Conservation (phyloP, 352 stramenopile species). For the Globisporangium spinosum region DNA sequence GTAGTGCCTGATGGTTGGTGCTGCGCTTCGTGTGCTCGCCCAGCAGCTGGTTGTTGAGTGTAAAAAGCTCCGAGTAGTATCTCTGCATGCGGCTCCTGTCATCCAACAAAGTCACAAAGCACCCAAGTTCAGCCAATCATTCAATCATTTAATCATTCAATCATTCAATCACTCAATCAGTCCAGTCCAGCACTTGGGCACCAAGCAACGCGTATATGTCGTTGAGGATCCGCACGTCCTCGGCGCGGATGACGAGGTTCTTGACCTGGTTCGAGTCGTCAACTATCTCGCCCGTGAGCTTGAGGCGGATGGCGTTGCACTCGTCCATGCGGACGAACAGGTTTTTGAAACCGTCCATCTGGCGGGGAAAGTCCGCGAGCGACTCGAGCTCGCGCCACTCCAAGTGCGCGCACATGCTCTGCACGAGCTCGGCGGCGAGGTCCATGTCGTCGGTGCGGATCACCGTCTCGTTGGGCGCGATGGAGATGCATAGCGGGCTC, state of each 20-base stretch:
- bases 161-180: not conserved
- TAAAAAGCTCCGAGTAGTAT: conserved; percentile 90
- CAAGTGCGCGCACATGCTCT: conserved; percentile 83
- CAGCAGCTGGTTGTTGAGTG: conserved; percentile 88
- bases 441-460: conserved; percentile 86
- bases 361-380: conserved; percentile 77
- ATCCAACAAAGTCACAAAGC: not conserved
- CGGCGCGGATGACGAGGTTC: conserved; percentile 86
- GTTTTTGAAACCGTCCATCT: conserved; percentile 84
- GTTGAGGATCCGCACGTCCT: conserved; percentile 90
- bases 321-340: conserved; percentile 79
- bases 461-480: conserved; percentile 52
- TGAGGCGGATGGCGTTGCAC: conserved; percentile 85
- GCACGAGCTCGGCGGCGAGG: conserved; percentile 81
- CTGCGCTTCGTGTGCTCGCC: conserved; percentile 91
- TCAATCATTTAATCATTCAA: not conserved
- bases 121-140: not conserved
- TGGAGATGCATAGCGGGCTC: conserved; percentile 39
- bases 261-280: conserved; percentile 91
- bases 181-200: not conserved
- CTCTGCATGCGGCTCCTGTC: conserved; percentile 58
- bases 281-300: conserved; percentile 91
- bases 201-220: conserved; percentile 73
- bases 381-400: conserved; percentile 87
- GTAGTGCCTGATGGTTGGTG: conserved; percentile 88